phyloP scores from a whole-genome alignment of 345 rosid genomes.

The Carallia pectinifolia region DNA sequence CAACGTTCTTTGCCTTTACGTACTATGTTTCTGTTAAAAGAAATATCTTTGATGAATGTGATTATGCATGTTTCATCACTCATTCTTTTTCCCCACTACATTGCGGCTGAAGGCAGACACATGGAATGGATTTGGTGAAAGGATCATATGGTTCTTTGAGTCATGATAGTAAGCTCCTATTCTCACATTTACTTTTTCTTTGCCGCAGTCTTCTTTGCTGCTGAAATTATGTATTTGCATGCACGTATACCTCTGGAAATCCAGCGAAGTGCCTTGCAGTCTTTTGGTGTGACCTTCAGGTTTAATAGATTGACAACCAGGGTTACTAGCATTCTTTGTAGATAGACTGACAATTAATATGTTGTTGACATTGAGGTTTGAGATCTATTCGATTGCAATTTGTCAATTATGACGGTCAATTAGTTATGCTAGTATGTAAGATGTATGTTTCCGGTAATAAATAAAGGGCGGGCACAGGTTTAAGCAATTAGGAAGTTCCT shows the following conservation, averaged over 20 bases:
- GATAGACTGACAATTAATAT: too few relatives aligned
- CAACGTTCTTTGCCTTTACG: neutral
- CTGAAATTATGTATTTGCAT: neutral
- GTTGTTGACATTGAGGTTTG: too few relatives aligned
- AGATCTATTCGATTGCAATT: too few relatives aligned
- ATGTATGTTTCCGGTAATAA: too few relatives aligned
- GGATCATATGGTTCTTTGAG: constrained; percentile 20
- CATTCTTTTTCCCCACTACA: constrained; percentile 19
- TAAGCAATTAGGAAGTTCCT: too few relatives aligned
- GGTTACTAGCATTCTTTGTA: too few relatives aligned
- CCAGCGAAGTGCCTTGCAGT: too few relatives aligned
- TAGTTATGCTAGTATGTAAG: too few relatives aligned
- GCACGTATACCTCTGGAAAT: neutral
- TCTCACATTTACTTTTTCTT: constrained; percentile 16
- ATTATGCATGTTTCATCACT: constrained; percentile 12
- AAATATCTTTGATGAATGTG: constrained; percentile 5
- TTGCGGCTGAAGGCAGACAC: constrained; percentile 83
- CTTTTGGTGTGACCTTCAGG: too few relatives aligned
- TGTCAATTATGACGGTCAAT: too few relatives aligned
- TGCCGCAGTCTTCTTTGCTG: neutral
- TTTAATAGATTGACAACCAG: too few relatives aligned
- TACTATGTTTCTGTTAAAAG: neutral
- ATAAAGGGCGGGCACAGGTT: too few relatives aligned
- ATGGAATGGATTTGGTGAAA: constrained; percentile 38
- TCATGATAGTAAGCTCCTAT: constrained; percentile 44